These are phyloP conservation scores for Fusarium dimerum DNA, from an alignment of 2,329 filamentous ascomycete species.

Conservation along the genomic window DNA sequence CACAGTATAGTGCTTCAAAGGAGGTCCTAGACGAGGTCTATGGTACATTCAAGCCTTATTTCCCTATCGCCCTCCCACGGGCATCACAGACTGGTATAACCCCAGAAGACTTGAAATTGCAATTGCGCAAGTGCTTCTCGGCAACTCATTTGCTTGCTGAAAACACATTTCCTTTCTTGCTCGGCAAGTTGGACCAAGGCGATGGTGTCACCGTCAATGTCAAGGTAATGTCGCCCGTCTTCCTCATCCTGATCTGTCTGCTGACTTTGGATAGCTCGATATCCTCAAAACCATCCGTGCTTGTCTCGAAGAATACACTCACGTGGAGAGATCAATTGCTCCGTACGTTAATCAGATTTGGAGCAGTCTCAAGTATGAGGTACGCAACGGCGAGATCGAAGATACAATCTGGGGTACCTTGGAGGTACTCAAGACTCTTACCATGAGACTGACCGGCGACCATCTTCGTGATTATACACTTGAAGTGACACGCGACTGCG, in stretches of 20 bases:
- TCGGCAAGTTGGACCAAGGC: slow-evolving; percentile 60
- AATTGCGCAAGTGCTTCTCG: slow-evolving; percentile 55
- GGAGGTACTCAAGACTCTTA: slow-evolving; percentile 53
- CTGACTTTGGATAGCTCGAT: slow-evolving; percentile 44
- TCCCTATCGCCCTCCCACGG: slow-evolving; percentile 58
- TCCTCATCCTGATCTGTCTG: not conserved
- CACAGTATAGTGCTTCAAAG: slow-evolving; percentile 45
- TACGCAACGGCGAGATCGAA: slow-evolving; percentile 60
- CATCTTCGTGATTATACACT: slow-evolving; percentile 48
- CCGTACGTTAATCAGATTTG: slow-evolving; percentile 55
- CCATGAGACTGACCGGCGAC: slow-evolving; percentile 45
- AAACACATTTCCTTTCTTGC: slow-evolving; percentile 52
- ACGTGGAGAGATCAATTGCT: slow-evolving; percentile 47
- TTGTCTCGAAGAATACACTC: slow-evolving; percentile 51
- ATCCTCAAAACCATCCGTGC: slow-evolving; percentile 57
- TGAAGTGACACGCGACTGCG: slow-evolving; percentile 53
- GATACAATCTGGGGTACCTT: slow-evolving; percentile 59
- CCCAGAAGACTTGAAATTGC: slow-evolving; percentile 56
- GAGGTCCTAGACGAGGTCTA: slow-evolving; percentile 54
- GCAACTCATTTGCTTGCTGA: slow-evolving; percentile 48
- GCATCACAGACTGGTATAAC: slow-evolving; percentile 54
- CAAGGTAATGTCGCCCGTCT: slow-evolving; percentile 42
- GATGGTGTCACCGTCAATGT: slow-evolving; percentile 59
- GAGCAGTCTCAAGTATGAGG: slow-evolving; percentile 64
- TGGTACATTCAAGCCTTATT: slow-evolving; percentile 59